Base-by-base conservation (phyloP, 306 rosid genomes). In the Cyclanthera cordifolia region DNA sequence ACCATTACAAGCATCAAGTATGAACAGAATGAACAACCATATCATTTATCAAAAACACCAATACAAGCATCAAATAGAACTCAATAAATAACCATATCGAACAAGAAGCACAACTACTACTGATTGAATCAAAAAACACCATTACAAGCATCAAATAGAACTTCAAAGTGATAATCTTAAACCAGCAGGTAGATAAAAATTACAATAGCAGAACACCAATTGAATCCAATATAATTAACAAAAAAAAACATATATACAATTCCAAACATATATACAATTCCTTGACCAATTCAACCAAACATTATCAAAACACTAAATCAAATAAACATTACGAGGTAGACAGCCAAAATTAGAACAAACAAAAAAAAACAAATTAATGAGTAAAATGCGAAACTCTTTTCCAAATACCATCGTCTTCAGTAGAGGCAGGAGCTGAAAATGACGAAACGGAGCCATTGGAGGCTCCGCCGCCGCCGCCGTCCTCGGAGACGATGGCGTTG, bases 321-420 rank as follows among this genome's bases (percentile, higher is more conserved):
- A 28, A 48, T 21, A 57, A 59, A 34, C 67, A 32, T 34, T 17
- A 43, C 16, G 23, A n/a, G 13, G 7, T 16, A 32, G 14, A 32
- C 46, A 16, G 24, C 28, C 47, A 60, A 13, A 9, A 57, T n/a
- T 24, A n/a, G 19, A 43, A 39, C 13, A 21, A 13, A 8, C 8
- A 20, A 1, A 20, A 41, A 14, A 41, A n/a, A 27, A 23, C 16
- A 2, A 10, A n/a, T n/a, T n/a, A n/a, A n/a, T n/a, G n/a, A n/a
- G n/a, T n/a, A n/a, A n/a, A n/a, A n/a, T n/a, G n/a, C n/a, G n/a
- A n/a, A n/a, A n/a, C n/a, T n/a, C n/a, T n/a, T n/a, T n/a, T n/a
- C n/a, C n/a, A n/a, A 51, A 6, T 48, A 51, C 48, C 99, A 60
- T 93, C 95, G 48, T 85, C 83, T 19, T 86, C 84, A 41, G 34